A percentile compares a stretch with the other conserved stretches of the same genome.
Conservation (phyloP, 345 rosid genomes). For the Populus alba region DNA sequence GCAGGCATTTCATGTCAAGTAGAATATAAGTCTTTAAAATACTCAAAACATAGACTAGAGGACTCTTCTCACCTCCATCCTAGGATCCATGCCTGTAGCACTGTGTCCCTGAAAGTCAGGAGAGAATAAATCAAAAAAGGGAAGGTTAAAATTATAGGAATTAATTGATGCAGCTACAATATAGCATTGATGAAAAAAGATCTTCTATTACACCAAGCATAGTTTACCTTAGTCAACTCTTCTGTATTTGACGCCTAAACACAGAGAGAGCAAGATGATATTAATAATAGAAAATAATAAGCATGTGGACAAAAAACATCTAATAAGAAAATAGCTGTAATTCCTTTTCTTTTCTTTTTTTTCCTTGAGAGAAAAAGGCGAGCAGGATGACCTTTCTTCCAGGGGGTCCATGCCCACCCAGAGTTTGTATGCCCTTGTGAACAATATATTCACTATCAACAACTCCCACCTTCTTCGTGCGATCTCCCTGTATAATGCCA, state of each 20-base stretch:
- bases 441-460: slow-evolving; percentile 82
- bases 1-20: not conserved
- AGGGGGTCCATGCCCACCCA: slow-evolving; percentile 61
- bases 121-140: not conserved
- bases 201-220: not conserved
- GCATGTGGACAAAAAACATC: not conserved
- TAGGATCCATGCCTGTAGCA: slow-evolving; percentile 17
- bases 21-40: not conserved
- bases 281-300: not conserved
- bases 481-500: slow-evolving; percentile 62
- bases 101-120: slow-evolving; percentile 9
- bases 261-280: not conserved
- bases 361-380: not conserved
- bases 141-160: not conserved
- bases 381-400: slow-evolving; percentile 19
- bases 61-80: slow-evolving; percentile 53
- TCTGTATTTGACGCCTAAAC: not conserved
- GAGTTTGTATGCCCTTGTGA: slow-evolving; percentile 83
- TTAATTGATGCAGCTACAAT: not conserved
- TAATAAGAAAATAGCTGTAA: not conserved
- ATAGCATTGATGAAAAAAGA: not conserved
- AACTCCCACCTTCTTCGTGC: slow-evolving; percentile 80
- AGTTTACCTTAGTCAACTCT: slow-evolving; percentile 16
- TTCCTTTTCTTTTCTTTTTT: too few relatives aligned
- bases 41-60: not conserved